phyloP scores from a whole-genome alignment of 192 early-diverging fungal species.

The Gryganskiella cystojenkinii region DNA sequence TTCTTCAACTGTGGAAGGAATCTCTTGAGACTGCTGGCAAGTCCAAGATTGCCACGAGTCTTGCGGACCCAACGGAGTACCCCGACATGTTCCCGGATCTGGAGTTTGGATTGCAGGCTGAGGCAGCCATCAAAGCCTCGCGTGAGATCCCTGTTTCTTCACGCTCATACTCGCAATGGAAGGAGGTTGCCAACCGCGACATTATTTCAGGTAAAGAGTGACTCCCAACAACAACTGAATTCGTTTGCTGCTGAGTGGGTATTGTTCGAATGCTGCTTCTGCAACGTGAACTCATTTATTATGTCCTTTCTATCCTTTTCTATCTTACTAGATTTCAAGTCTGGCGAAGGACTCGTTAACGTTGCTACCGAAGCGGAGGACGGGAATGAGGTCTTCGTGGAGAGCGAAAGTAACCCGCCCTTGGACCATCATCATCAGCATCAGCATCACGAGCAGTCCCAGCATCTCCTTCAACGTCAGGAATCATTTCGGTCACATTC shows the following conservation, averaged over 20 bases:
- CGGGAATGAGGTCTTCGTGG: no score
- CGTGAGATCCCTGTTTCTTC: slow-evolving; percentile 53
- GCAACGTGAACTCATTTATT: not conserved
- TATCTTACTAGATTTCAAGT: slow-evolving; percentile 24
- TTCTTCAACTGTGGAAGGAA: slow-evolving; percentile 85
- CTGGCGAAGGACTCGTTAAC: slow-evolving; percentile 26
- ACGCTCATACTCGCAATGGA: slow-evolving; percentile 64
- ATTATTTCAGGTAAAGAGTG: slow-evolving; percentile 65
- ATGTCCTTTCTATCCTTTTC: not conserved
- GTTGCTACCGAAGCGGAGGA: no score
- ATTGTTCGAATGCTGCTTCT: slow-evolving; percentile 27
- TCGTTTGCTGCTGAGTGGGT: slow-evolving; percentile 32
- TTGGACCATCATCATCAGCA: not conserved
- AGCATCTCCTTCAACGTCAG: not conserved
- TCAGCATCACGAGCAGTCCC: not conserved
- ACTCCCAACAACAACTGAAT: no score
- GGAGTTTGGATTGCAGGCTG: slow-evolving; percentile 65
- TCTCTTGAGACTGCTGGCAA: slow-evolving; percentile 73
- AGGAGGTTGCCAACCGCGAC: slow-evolving; percentile 67
- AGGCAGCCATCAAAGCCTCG: slow-evolving; percentile 54
- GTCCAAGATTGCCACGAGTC: slow-evolving; percentile 86
- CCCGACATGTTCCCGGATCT: slow-evolving; percentile 91
- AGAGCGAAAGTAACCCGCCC: not conserved
- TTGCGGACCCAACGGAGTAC: slow-evolving; percentile 88
- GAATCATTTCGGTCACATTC: slow-evolving; percentile 4